Evolutionary conservation across 2,329 filamentous ascomycete species (phyloP), one percentile per base, ranked within the genome.

Genomic region (Fusarium nygamai): DNA sequence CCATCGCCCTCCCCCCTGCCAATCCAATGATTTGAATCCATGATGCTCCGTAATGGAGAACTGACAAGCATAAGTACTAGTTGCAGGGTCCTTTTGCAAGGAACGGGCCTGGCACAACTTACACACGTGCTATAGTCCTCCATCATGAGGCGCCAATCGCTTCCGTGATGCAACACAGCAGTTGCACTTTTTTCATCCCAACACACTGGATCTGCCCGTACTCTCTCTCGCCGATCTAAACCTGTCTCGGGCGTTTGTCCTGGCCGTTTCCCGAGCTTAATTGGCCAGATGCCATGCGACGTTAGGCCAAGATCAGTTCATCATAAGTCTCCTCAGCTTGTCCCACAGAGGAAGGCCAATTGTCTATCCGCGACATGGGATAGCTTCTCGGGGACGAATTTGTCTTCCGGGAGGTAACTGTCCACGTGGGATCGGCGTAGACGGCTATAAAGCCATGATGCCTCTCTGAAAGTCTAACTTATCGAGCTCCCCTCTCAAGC

Each of bases 101-200:
- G 64, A 61, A 60, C 46, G 67, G 64, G 31, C 50, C 68, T 61
- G 58, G 64, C 33, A 75, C 50, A 67, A 38, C 56, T 43, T 58
- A 61, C 61, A 69, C 77, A 78, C 77, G 77, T 78, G 77, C 70
- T 64, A 63, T 60, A 50, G 58, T 77, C 60, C 61, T 61, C 67
- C 56, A 59, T 68, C 67, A 69, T 76, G 67, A 78, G 59, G 75
- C 74, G 77, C 73, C 67, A 71, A 54, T 71, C 31, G 11, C 63
- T 60, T 61, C 34, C 27, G 41, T 41, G 61, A 54, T 66, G 50
- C 53, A 66, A 74, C 71, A 46, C 62, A 50, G 48, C 46, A 41
- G 44, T 33, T 39, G 70, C 29, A 68, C 63, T 64, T 74, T 68
- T 64, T 62, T 62, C 46, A 54, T 77, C 71, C 75, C 73, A 72